Evolutionary conservation across 768 basidiomycete species (phyloP), one percentile per base, ranked within the genome.

Genomic region (Leccinum longicurvipes): DNA sequence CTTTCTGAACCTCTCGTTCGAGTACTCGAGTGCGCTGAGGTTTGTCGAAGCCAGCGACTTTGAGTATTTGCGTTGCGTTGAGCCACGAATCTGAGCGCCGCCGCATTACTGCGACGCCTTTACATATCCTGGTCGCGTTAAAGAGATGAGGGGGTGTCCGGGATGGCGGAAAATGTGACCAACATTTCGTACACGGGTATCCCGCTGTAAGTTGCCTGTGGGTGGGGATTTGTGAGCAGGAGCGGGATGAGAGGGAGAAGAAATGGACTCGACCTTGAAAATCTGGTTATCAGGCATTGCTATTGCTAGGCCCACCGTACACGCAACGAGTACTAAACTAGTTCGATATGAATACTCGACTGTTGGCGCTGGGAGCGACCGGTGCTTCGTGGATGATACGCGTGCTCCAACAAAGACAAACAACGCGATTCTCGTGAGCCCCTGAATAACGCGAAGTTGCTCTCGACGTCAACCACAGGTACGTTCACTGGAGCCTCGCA

Each of bases 21-120:
- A 99, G 81, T 15, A 99, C 95, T 53, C 97, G 86, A 56, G 97
- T 99, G 48, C 97, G 80, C 70, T 98, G 97, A 1, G 97, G 97
- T 71, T 99, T 99, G 76, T 99, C 97, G 64, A 98, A 98, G 10
- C 96, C 97, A 27, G 95, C 97, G 63, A 99, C 96, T 73, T 99
- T 99, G 67, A 99, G 84, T 60, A 99, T 97, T 71, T 96, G 93
- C 1, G 97, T 99, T 74, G 97, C 97, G 82, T 99, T 99, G 55
- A 99, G 81, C 91, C 97, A 99, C 41, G 89, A 90, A 75, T 99
- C 97, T 34, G 91, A 82, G 70, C 94, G 88, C 66, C 97, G 83
- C 47, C 96, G 85, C 97, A 99, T 99, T 59, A 98, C 93, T 52
- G 97, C 96, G 68, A 98, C 91, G 51, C 90, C 87, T 69, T 93